Evolutionary conservation across 495 filamentous ascomycete genomes (phyloP).

Genomic region (Tuber borchii): DNA sequence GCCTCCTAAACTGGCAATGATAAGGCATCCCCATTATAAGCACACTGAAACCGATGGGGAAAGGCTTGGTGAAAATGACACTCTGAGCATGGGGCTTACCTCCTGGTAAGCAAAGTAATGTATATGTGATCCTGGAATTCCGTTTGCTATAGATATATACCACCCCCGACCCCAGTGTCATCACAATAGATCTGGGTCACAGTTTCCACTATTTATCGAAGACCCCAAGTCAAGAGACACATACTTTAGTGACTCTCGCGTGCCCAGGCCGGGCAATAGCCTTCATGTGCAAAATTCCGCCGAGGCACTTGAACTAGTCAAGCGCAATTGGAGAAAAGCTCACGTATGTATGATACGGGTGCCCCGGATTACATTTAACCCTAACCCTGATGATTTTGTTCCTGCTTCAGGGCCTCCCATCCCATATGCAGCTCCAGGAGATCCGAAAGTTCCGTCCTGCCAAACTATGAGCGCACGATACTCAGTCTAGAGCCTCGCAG

Average conservation of each 20-base stretch:
- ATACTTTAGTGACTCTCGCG: not conserved
- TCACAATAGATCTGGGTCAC: not conserved
- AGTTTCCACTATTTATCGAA: not conserved
- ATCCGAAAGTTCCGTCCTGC: not conserved
- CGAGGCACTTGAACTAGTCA: not conserved
- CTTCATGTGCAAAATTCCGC: not conserved
- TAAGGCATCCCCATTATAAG: not conserved
- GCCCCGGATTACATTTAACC: not conserved
- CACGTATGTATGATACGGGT: not conserved
- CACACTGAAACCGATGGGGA: not conserved
- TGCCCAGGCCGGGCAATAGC: not conserved
- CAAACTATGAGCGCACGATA: not conserved
- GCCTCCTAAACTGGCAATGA: not conserved
- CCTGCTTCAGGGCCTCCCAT: not conserved
- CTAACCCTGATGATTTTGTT: not conserved
- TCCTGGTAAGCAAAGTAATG: not conserved
- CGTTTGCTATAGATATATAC: not conserved
- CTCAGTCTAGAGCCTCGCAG: not conserved
- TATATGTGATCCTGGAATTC: not conserved
- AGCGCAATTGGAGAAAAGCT: not conserved
- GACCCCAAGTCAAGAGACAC: not conserved
- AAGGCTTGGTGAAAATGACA: not conserved
- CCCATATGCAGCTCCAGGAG: not conserved
- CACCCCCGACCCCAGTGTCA: not conserved
- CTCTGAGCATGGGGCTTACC: not conserved